Evolutionary conservation across 805 yeast genomes (phyloP).

Genomic region (Yamadazyma philogaea): DNA sequence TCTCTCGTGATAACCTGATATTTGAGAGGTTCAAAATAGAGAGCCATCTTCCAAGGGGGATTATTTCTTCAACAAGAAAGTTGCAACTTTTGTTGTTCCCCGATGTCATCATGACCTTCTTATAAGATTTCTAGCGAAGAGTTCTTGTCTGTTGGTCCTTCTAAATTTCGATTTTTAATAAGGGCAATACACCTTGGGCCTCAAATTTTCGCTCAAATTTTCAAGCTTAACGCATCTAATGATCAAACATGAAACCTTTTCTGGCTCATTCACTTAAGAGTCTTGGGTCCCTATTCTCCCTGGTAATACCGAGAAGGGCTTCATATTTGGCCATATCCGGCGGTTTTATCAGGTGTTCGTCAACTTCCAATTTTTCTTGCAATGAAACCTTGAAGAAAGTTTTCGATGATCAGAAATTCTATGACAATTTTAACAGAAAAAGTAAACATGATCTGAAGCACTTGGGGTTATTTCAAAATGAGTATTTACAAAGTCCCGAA

Average conservation of each 20-base stretch:
- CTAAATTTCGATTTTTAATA: no score
- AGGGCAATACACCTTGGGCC: background rate
- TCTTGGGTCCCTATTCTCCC: background rate
- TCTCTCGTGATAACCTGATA: no score
- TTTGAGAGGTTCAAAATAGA: no score
- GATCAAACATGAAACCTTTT: background rate
- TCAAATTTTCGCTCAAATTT: slow-evolving; percentile 2
- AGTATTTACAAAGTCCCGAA: slow-evolving; percentile 61
- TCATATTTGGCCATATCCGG: background rate
- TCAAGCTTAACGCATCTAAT: background rate
- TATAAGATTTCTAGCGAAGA: no score
- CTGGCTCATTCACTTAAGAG: background rate
- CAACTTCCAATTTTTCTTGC: background rate
- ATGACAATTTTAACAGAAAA: slow-evolving; percentile 45
- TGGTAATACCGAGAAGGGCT: background rate
- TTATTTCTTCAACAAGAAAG: no score
- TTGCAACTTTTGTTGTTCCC: no score
- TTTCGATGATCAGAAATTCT: slow-evolving; percentile 61
- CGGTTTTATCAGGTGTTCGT: background rate
- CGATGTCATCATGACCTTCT: no score
- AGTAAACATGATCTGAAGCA: slow-evolving; percentile 11
- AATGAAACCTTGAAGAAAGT: slow-evolving; percentile 36
- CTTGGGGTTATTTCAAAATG: slow-evolving; percentile 74
- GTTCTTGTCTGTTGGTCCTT: no score
- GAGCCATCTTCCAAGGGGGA: no score